Conservation (phyloP, 192 early-diverging fungal genomes). For the Gigaspora rosea region DNA sequence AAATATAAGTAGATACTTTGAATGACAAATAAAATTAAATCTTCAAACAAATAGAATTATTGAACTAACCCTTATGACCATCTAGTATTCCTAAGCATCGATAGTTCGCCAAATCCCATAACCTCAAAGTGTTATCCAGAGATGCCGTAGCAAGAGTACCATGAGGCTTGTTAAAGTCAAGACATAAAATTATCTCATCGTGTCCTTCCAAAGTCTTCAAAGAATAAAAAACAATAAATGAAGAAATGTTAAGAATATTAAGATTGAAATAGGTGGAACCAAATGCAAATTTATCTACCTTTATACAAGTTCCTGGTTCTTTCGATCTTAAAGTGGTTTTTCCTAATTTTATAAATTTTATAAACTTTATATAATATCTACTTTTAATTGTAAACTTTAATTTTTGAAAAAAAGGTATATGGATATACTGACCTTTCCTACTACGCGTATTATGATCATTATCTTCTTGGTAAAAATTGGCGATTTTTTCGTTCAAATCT, state of each 20-base stretch:
- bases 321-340: not conserved
- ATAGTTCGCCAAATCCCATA: conserved; percentile 67
- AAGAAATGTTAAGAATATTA: not conserved
- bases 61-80: conserved; percentile 41
- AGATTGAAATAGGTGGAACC: not conserved
- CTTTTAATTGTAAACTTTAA: not conserved
- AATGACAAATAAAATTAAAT: not conserved
- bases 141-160: conserved; percentile 66
- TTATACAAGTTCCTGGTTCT: conserved; percentile 47
- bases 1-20: not conserved
- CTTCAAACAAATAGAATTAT: not conserved
- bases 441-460: not conserved
- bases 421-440: conserved; percentile 7
- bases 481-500: conserved; percentile 47
- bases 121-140: conserved; percentile 66
- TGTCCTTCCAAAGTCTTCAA: conserved; percentile 59
- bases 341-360: not conserved
- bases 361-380: not conserved
- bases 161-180: conserved; percentile 60
- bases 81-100: conserved; percentile 57
- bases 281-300: conserved; percentile 20
- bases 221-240: not conserved
- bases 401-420: conserved; percentile 4
- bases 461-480: conserved; percentile 40
- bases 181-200: conserved; percentile 56